These are phyloP conservation scores for Ceratobasidium sp. DNA, from an alignment of 1,284 basidiomycete species.

Conservation along the genomic window DNA sequence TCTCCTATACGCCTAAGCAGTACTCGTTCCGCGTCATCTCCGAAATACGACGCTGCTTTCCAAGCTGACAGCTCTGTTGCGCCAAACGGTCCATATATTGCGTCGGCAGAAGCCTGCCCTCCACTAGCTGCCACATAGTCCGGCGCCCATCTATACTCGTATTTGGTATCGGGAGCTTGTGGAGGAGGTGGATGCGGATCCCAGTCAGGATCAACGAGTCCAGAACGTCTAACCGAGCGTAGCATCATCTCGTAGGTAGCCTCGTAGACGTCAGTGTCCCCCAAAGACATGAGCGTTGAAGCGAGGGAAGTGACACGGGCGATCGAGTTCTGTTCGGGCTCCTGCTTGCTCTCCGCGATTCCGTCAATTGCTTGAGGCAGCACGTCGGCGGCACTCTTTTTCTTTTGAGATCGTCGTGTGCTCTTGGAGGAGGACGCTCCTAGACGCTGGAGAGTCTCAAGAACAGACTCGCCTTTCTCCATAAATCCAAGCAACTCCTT, in stretches of 20 bases:
- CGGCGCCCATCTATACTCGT: constrained; percentile 82
- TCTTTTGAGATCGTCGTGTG: constrained; percentile 38
- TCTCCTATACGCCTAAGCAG: constrained; percentile 70
- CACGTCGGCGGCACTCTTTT: constrained; percentile 61
- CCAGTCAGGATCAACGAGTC: constrained; percentile 78
- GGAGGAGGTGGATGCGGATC: constrained; percentile 60
- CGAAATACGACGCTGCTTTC: constrained; percentile 84
- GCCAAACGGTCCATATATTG: constrained; percentile 80
- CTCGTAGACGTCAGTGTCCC: constrained; percentile 86
- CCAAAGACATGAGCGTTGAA: constrained; percentile 84
- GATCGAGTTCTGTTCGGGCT: constrained; percentile 68
- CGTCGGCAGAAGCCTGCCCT: constrained; percentile 60
- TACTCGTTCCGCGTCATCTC: constrained; percentile 77
- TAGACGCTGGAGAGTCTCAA: constrained; percentile 90
- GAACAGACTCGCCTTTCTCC: constrained; percentile 90
- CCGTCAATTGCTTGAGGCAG: constrained; percentile 55
- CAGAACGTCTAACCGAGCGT: constrained; percentile 77
- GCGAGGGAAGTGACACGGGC: constrained; percentile 85
- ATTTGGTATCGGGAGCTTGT: constrained; percentile 55
- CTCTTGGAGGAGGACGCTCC: constrained; percentile 63
- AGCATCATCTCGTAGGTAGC: constrained; percentile 87
- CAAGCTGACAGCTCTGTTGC: constrained; percentile 82
- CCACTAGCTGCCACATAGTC: constrained; percentile 62
- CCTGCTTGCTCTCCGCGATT: constrained; percentile 56
- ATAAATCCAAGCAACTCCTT: constrained; percentile 78